Base-by-base conservation (phyloP, 441 rosid genomes). In the Jatropha podagrica region DNA sequence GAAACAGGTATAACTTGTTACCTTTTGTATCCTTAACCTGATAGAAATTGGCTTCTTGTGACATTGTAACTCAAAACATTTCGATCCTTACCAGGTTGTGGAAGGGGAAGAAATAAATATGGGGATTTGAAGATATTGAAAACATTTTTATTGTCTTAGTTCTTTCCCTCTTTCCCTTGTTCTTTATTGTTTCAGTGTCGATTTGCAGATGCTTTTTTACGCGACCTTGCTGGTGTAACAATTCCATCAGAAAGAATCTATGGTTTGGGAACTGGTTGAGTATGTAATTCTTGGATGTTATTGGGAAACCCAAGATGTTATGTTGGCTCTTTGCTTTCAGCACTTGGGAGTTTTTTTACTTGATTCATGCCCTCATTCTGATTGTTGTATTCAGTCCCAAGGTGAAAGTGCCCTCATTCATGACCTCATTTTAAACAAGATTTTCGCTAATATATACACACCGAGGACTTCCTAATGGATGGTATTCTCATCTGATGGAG, bases 221-320 rank as follows among this genome's bases (percentile, higher is more conserved):
- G 83, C 71, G 91, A 91, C 80, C 89, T 92, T 71, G 95, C 90
- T 4, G 97, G 95, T 65, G 93, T 93, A 26, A 83, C 85, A 73
- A 86, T 93, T 82, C 91, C 99, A 56, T 75, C 83, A 4, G 98
- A 91, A 76, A 90, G 90, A 85, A 87, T 93, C 51, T 92, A 82
- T 80, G 96, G 92, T 72, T 74, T 95, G 82, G 98, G 96, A 84
- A 74, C 96, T 60, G 97, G 97, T 96, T 93, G 72, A 85, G 96
- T 88, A 72, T 74, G 46, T 48, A 0, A 66, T 49, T 76, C n/a
- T 32, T 75, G 9, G 52, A 54, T 58, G 42, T 17, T 5, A 48
- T 2, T 63, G 20, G n/a, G 60, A 59, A 49, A 72, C 20, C 38
- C 41, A 56, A 77, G 23, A 7, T 51, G 18, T 18, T 72, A n/a